Evolutionary conservation across 257 asterid species (phyloP).

Genomic region (Cordia subcordata): DNA sequence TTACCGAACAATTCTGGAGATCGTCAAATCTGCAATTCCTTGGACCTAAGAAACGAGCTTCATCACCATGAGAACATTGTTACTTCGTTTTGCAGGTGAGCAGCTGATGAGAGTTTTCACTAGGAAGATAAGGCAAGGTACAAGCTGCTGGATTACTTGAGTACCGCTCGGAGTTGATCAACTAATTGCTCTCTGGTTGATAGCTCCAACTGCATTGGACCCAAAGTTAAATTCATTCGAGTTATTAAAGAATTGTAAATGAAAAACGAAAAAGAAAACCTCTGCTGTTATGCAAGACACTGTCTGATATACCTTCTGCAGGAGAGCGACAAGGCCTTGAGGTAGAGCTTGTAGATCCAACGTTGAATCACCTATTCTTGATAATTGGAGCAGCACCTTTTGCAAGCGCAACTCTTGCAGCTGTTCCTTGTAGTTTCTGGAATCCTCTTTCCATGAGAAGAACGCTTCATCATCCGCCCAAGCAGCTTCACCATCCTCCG

Average conservation of each 20-base stretch:
- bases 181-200: conserved; percentile 51
- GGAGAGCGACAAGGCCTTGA: conserved; percentile 69
- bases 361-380: conserved; percentile 61
- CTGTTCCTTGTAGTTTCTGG: conserved; percentile 60
- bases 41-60: neutral
- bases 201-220: conserved; percentile 65
- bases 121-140: conserved; percentile 4
- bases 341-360: conserved; percentile 71
- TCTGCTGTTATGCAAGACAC: neutral
- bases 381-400: conserved; percentile 56
- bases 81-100: neutral
- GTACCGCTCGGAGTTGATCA: conserved; percentile 50
- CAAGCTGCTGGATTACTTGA: conserved; percentile 26
- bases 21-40: neutral
- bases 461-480: conserved; percentile 77
- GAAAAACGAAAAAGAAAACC: neutral
- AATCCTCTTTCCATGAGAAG: conserved; percentile 68
- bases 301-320: conserved; percentile 50
- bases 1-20: neutral
- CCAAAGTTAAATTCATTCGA: neutral
- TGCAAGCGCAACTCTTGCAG: conserved; percentile 58
- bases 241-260: neutral
- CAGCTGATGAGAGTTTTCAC: neutral
- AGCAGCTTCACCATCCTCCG: conserved; percentile 40
- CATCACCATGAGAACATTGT: neutral